Percentiles rank a stretch among this genome's conserved stretches.
These are phyloP conservation scores for Hordeum pubiflorum DNA, from an alignment of 202 grass and related monocot genomes.

Conservation along the genomic window DNA sequence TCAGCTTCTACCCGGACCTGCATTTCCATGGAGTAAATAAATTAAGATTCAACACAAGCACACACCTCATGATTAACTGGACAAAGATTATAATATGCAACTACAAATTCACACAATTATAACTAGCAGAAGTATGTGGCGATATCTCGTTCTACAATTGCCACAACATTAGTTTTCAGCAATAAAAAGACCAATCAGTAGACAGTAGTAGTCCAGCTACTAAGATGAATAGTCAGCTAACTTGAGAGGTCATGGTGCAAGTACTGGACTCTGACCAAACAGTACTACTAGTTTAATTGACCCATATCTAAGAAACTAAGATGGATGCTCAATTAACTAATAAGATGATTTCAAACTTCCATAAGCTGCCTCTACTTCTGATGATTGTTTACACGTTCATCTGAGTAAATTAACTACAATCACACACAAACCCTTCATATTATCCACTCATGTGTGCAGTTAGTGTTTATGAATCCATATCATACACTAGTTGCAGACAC, in stretches of 20 bases:
- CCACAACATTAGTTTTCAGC: not conserved
- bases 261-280: not conserved
- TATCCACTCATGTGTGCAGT: not conserved
- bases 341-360: too few species aligned
- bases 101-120: not conserved
- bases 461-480: not conserved
- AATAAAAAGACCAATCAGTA: not conserved
- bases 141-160: not conserved
- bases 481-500: not conserved
- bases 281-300: not conserved
- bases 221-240: not conserved
- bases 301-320: not conserved
- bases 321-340: too few species aligned
- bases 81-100: not conserved
- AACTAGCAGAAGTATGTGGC: not conserved
- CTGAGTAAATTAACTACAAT: not conserved
- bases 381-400: not conserved
- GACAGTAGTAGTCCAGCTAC: too few species aligned
- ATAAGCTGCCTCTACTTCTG: not conserved
- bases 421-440: not conserved
- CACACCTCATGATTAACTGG: not conserved
- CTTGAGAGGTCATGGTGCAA: not conserved
- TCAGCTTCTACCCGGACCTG: constrained; percentile 78
- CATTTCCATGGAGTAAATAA: not conserved
- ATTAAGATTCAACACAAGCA: constrained; percentile 10